phyloP scores from a whole-genome alignment of 2,329 filamentous ascomycete genomes.

The Xylariaceae sp. region DNA sequence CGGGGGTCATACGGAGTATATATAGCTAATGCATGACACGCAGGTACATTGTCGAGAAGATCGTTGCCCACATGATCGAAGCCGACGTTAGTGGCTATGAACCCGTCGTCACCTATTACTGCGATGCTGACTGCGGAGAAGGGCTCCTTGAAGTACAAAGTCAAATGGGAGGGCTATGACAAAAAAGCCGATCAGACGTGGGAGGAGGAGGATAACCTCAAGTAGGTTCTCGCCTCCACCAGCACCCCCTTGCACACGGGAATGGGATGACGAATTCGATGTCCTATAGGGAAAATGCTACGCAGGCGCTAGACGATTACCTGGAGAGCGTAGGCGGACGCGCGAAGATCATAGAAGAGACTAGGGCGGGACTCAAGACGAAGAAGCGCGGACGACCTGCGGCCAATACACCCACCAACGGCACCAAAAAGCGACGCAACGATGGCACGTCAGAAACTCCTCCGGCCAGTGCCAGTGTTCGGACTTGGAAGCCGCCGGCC shows the following conservation, averaged over 20 bases:
- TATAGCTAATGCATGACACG: conserved; percentile 4
- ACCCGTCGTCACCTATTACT: no score
- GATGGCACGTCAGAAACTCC: conserved; percentile 42
- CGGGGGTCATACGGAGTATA: background rate
- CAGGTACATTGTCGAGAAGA: conserved; percentile 72
- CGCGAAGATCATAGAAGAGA: conserved; percentile 48
- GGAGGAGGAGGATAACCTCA: conserved; percentile 72
- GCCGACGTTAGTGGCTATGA: conserved; percentile 40
- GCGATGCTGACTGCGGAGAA: conserved; percentile 17
- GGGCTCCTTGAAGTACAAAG: conserved; percentile 57
- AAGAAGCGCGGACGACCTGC: conserved; percentile 57
- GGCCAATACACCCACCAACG: conserved; percentile 31
- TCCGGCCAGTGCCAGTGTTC: conserved; percentile 34
- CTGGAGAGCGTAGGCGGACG: conserved; percentile 59
- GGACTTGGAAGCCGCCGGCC: conserved; percentile 60
- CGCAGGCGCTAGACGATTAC: conserved; percentile 61
- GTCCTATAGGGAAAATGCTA: conserved; percentile 49
- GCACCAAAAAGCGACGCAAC: conserved; percentile 45
- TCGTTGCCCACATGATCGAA: conserved; percentile 60
- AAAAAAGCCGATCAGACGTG: conserved; percentile 68
- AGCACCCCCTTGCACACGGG: no score
- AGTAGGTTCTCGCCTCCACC: conserved; percentile 33
- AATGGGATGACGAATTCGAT: conserved; percentile 3
- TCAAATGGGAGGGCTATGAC: conserved; percentile 80
- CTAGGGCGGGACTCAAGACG: conserved; percentile 43